Conservation (phyloP, 73 alveolate species). For the Tetrahymena malaccensis region DNA sequence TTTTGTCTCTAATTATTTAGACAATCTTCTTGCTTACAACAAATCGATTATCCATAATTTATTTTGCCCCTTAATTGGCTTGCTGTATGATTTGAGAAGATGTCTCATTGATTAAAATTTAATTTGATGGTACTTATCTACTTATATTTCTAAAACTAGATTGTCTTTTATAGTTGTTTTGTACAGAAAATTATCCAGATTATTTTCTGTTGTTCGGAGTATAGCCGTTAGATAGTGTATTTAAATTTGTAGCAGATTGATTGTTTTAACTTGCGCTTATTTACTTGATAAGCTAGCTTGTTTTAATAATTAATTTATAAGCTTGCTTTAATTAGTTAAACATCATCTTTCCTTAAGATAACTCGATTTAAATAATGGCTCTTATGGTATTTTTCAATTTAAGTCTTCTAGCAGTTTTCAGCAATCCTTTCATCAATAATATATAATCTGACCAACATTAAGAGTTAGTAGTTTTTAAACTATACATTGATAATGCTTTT, state of each 20-base stretch:
- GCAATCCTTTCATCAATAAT: neutral
- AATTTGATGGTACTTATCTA: neutral
- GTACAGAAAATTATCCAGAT: neutral
- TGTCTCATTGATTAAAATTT: neutral
- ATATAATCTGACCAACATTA: neutral
- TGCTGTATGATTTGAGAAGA: neutral
- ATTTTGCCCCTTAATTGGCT: neutral
- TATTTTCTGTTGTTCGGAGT: neutral
- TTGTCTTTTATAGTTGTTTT: neutral
- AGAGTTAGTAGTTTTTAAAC: neutral
- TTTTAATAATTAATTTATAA: neutral
- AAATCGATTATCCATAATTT: too few species aligned
- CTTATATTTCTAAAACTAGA: neutral
- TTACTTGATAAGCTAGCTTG: neutral
- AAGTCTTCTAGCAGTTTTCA: neutral
- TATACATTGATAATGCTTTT: neutral
- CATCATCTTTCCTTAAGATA: neutral
- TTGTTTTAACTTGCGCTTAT: neutral
- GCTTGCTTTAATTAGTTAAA: neutral
- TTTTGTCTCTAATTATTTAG: neutral
- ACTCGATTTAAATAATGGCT: neutral
- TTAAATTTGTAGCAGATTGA: neutral
- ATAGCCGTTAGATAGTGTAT: neutral
- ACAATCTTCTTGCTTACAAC: neutral
- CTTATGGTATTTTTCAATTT: neutral